phyloP scores from a whole-genome alignment of 495 filamentous ascomycete genomes.

The Ascobolus immersus region DNA sequence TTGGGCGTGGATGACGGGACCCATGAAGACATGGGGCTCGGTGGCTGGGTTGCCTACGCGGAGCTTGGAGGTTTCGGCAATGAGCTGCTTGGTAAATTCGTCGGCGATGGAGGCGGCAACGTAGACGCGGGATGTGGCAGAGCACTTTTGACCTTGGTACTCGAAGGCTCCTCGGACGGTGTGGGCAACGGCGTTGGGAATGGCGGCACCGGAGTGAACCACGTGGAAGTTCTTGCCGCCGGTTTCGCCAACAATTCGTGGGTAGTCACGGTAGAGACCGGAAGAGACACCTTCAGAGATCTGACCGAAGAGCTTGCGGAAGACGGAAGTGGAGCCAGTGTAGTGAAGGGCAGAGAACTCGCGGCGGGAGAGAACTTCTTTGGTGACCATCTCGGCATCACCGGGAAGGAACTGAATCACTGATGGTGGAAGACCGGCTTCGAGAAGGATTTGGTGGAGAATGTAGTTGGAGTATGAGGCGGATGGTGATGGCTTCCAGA shows the following conservation, averaged over 20 bases:
- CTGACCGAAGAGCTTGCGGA: slow-evolving; percentile 44
- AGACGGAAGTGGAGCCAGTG: slow-evolving; percentile 58
- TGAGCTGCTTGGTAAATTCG: slow-evolving; percentile 34
- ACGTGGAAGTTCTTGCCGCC: slow-evolving; percentile 87
- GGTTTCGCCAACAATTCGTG: slow-evolving; percentile 63
- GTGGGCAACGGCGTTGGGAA: slow-evolving; percentile 49
- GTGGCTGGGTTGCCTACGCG: slow-evolving; percentile 42
- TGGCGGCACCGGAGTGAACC: slow-evolving; percentile 45
- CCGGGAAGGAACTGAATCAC: slow-evolving; percentile 70
- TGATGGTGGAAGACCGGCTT: slow-evolving; percentile 53
- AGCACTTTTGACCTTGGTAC: slow-evolving; percentile 79
- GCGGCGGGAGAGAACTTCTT: slow-evolving; percentile 36
- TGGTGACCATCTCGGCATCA: slow-evolving; percentile 47
- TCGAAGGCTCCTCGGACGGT: slow-evolving; percentile 74
- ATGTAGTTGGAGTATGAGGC: slow-evolving; percentile 50
- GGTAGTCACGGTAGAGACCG: slow-evolving; percentile 45
- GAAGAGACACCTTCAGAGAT: slow-evolving; percentile 45
- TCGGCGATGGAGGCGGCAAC: slow-evolving; percentile 45
- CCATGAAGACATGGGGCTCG: slow-evolving; percentile 39
- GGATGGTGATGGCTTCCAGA: slow-evolving; percentile 70
- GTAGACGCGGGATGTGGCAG: slow-evolving; percentile 53
- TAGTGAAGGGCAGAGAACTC: slow-evolving; percentile 59
- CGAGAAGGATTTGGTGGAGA: slow-evolving; percentile 62
- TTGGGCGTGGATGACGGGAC: slow-evolving; percentile 48
- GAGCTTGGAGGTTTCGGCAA: slow-evolving; percentile 38